Conservation (phyloP, 495 filamentous ascomycete genomes). For the Chaetomidium leptoderma region DNA sequence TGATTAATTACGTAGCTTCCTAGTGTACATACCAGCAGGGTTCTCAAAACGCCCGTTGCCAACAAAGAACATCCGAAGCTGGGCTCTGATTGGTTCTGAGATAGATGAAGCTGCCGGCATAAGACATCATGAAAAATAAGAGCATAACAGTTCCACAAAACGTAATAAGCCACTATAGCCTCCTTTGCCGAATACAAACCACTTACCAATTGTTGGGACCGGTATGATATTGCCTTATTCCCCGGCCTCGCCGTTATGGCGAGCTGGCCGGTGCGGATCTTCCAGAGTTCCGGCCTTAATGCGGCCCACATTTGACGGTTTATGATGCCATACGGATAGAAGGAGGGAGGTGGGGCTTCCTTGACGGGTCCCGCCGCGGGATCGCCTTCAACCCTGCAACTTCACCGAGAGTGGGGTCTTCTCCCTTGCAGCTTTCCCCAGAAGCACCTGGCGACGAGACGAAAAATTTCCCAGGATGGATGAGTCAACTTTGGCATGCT, state of each 20-base stretch:
- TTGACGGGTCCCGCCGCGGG: slow-evolving; percentile 13
- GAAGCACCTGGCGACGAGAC: not conserved
- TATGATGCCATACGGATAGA: slow-evolving; percentile 16
- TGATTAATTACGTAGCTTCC: not conserved
- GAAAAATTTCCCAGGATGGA: not conserved
- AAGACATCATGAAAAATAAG: too few species aligned
- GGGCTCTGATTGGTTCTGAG: slow-evolving; percentile 9
- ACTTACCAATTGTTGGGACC: not conserved
- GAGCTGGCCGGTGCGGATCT: not conserved
- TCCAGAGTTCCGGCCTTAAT: not conserved
- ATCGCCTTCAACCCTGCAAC: slow-evolving; percentile 8
- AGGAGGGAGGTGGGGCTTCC: slow-evolving; percentile 2
- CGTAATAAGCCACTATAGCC: not conserved
- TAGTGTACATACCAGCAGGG: not conserved
- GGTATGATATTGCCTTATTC: not conserved
- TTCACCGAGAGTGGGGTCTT: not conserved
- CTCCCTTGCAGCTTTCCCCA: not conserved
- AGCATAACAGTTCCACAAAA: too few species aligned
- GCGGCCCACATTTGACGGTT: not conserved
- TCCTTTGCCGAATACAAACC: not conserved
- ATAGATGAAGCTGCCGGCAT: slow-evolving; percentile 13
- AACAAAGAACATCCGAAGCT: not conserved
- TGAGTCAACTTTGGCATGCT: slow-evolving; percentile 6
- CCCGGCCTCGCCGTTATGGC: not conserved
- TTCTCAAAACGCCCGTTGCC: slow-evolving; percentile 1